Evolutionary conservation across 2,329 filamentous ascomycete species (phyloP).

Genomic region (Claviceps digitariae): DNA sequence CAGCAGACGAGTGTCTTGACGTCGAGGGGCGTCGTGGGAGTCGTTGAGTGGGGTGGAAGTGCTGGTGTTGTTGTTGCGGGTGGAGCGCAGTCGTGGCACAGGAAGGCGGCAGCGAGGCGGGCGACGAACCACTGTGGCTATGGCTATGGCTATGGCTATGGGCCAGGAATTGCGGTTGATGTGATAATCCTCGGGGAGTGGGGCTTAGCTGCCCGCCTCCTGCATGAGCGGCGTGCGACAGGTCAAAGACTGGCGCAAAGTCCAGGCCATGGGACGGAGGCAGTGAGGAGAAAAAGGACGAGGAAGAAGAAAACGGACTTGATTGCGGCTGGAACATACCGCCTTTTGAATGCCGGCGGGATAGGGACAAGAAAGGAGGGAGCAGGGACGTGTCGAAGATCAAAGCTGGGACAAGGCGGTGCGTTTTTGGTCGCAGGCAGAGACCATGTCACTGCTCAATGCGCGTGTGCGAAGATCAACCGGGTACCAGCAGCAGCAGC

Average conservation of each 20-base stretch:
- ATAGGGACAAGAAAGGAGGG: neutral
- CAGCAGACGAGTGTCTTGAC: conserved; percentile 3
- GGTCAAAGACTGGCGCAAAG: conserved; percentile 10
- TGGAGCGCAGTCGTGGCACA: conserved; percentile 6
- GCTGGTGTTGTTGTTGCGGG: conserved; percentile 6
- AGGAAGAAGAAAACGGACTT: conserved; percentile 32
- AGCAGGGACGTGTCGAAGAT: neutral
- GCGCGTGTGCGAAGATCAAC: neutral
- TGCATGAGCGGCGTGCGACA: conserved; percentile 7
- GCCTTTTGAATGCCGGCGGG: neutral
- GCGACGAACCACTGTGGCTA: conserved; percentile 2
- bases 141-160: neutral
- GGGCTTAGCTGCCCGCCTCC: conserved; percentile 4
- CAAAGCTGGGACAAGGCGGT: neutral
- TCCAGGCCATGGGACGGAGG: conserved; percentile 25
- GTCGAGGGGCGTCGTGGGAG: conserved; percentile 4
- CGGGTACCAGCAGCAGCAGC: conserved; percentile 2
- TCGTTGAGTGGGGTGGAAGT: conserved; percentile 4
- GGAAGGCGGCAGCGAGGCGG: conserved; percentile 4
- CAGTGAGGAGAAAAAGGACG: conserved; percentile 18
- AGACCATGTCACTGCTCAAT: neutral
- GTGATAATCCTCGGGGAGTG: conserved; percentile 5
- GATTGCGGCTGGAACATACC: conserved; percentile 44
- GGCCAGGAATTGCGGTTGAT: conserved; percentile 5
- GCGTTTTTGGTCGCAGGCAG: neutral